Evolutionary conservation across 1,284 basidiomycete genomes (phyloP), one percentile per base, ranked within the genome.

Genomic region (Jaminaea rosea): DNA sequence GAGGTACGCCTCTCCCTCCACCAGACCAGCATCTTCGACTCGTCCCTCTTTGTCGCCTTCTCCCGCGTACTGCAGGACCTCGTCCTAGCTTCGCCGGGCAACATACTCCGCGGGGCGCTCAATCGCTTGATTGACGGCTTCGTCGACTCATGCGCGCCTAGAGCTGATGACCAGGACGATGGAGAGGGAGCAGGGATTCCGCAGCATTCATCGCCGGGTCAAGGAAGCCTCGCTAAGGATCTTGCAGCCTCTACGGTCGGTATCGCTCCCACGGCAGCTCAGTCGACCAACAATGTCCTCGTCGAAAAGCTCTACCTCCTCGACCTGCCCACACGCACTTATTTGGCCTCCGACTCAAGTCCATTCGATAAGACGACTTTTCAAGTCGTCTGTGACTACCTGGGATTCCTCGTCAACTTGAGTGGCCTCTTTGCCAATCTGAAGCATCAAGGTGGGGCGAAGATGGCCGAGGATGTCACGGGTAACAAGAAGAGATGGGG

Each of bases 251-350:
- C 28, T 17, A 24, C 19, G 48, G n/a, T 8, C 10, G n/a, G 9
- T 15, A 32, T 29, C 5, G 8, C 5, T 29, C n/a, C 8, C 44
- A 60, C 65, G n/a, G n/a, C 27, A 68, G 51, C 44, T 44, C 67
- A 90, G 84, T 88, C 89, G 56, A 91, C 87, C 1, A 85, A 87
- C 63, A 15, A 13, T 13, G 19, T 11, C 39, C 19, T 21, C 7
- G 86, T 91, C 41, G 85, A 88, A 34, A 96, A 94, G 74, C 87
- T 88, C 0, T 96, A 92, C 73, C 76, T 97, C 10, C 96, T 96
- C 65, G 93, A 98, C 72, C 83, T 84, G 3, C 81, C 81, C 4
- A 88, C 88, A 17, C 81, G 88, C 48, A 79, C 97, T 28, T 93
- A 91, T 65, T 80, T 97, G 19, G 90, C 90, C 1, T 90, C 91